Conservation (phyloP, 805 yeast species). For the Candida manassasensis region DNA sequence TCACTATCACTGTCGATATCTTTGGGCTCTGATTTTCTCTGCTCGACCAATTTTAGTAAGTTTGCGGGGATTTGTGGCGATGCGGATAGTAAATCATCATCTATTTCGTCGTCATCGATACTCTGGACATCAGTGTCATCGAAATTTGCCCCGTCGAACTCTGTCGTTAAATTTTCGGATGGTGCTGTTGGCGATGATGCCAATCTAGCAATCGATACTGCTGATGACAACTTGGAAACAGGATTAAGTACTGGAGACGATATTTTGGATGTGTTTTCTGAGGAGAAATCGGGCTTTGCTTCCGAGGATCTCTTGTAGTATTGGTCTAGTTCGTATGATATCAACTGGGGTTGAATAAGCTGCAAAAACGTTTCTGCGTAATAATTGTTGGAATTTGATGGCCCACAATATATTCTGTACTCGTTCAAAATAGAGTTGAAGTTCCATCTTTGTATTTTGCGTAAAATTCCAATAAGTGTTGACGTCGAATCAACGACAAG, state of each 20-base stretch:
- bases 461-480: constrained; percentile 71
- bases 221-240: background rate
- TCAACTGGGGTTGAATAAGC: constrained; percentile 52
- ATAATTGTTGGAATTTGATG: constrained; percentile 54
- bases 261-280: background rate
- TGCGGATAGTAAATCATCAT: constrained; percentile 46
- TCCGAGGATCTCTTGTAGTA: constrained; percentile 15
- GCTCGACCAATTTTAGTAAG: constrained; percentile 51
- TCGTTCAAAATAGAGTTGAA: constrained; percentile 80
- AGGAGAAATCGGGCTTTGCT: background rate
- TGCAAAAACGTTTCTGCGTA: constrained; percentile 81
- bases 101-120: constrained; percentile 39
- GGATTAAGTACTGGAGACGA: background rate
- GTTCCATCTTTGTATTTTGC: constrained; percentile 87
- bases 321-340: constrained; percentile 37
- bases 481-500: constrained; percentile 76
- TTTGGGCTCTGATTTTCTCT: constrained; percentile 32
- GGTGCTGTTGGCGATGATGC: background rate
- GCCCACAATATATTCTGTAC: constrained; percentile 60
- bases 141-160: constrained; percentile 16
- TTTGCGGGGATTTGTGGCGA: constrained; percentile 70
- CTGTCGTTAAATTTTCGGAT: background rate
- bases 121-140: constrained; percentile 22
- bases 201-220: background rate
- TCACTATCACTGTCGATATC: constrained; percentile 21